Evolutionary conservation across 2,329 filamentous ascomycete species (phyloP).

Genomic region (Alternaria angustiovoidea): DNA sequence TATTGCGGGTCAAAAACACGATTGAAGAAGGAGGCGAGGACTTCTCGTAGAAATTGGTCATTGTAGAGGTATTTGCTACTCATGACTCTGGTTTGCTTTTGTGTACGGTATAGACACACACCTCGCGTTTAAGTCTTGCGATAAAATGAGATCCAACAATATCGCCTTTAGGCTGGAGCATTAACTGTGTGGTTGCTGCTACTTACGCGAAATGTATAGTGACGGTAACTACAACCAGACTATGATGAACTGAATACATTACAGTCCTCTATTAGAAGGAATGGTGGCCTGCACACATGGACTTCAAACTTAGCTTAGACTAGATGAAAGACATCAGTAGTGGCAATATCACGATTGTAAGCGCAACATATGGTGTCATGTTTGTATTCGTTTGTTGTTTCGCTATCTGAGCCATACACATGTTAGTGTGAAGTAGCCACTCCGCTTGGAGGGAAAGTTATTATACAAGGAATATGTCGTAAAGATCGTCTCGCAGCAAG

Average conservation of each 20-base stretch:
- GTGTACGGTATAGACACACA: constrained; percentile 6
- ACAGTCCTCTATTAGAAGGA: background rate
- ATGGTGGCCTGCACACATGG: background rate
- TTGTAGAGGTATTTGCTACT: background rate
- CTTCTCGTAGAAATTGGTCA: constrained; percentile 62
- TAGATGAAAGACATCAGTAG: background rate
- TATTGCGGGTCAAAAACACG: constrained; percentile 82
- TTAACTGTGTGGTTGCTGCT: background rate
- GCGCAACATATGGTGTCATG: background rate
- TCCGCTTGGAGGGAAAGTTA: background rate
- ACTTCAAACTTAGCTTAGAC: background rate
- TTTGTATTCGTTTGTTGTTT: background rate
- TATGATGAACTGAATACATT: fast-evolving
- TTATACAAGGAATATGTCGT: constrained; percentile 5
- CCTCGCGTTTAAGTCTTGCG: background rate
- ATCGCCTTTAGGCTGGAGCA: background rate
- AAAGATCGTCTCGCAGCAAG: constrained; percentile 6
- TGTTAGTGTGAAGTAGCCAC: constrained; percentile 2
- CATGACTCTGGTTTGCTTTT: background rate
- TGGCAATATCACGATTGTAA: background rate
- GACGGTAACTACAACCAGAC: fast-evolving
- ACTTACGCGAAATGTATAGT: background rate
- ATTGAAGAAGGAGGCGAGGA: constrained; percentile 78
- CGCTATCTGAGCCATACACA: background rate
- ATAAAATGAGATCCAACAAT: background rate